Evolutionary conservation across 139 green algal species (phyloP), one percentile per base, ranked within the genome.

Genomic region (Nannochloris sp.): DNA sequence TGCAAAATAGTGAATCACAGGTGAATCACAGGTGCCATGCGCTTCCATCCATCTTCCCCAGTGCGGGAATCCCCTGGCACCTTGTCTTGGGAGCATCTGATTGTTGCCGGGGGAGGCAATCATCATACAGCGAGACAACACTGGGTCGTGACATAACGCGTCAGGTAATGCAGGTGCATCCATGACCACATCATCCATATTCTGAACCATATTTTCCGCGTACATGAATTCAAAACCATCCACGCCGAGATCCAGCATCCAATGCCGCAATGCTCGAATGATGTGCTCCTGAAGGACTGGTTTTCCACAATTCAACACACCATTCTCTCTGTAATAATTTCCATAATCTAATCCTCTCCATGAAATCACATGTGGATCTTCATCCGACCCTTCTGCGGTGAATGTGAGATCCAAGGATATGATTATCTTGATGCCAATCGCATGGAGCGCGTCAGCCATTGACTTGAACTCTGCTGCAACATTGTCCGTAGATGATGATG

Each of bases 201-300:
- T 58, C 44, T 77, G 71, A 75, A 71, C 66, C 18, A 94, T 73
- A 66, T 88, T 91, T 67, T 94, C 87, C 9, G 87, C 86, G 34
- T 90, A 88, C 18, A 84, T 51, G 40, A 94, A 82, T 48, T 70
- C 72, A 68, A 94, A 94, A 63, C 87, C 87, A 36, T 90, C 84
- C 57, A 93, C 70, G 0, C 75, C 63, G 68, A 83, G 91, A 48
- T 90, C 76, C 25, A 37, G 16, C 12, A 78, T 77, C 86, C 86
- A 92, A 68, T 82, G 76, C 4, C 66, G 68, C 61, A 91, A 64
- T 25, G 68, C 67, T 37, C 69, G 63, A 56, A 87, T 14, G 23
- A 91, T 44, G 55, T 87, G 71, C 34, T 69, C 36, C 14, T 78
- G 78, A 57, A 86, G 74, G 29, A 75, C 74, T 7, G 84, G 69